Base-by-base conservation (phyloP, 306 rosid species). In the Lathyrus sativus region DNA sequence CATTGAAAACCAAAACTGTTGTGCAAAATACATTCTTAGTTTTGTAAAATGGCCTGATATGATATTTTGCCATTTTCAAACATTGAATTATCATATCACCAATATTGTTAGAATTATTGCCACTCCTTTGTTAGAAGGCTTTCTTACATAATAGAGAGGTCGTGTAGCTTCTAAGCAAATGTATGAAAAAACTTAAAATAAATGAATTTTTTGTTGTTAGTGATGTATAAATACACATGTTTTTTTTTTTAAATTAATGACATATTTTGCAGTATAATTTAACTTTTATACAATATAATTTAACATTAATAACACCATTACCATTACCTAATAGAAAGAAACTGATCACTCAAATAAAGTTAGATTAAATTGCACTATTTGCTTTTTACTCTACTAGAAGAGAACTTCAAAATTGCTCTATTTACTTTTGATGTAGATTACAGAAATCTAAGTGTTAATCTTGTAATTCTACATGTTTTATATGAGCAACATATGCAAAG, bases 21-120 rank as follows among this genome's bases (percentile, higher is more conserved):
- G 9, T 17, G 59, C 64, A 11, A 57, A 45, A 19, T 28, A 14
- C 33, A 9, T 22, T 42, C 57, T 13, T 51, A 54, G 69, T 43
- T 78, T 54, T 35, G 46, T 62, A 41, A 17, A 29, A 58, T 17
- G 24, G 48, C 41, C 45, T 5, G 2, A 49, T 31, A 50, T 39
- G 62, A 65, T 63, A 18, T 46, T 58, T 59, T 57, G 4, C 77
- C 31, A 18, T 63, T 46, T 59, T 42, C 11, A 57, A 65, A 26
- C 46, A 35, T 17, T 35, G 48, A 15, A 44, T 31, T 56, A 50
- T 39, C 48, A 29, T 15, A 26, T 6, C 8, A 41, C 44, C 43
- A 59, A 49, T 38, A 62, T 56, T 7, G 39, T 35, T 35, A 33
- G 38, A 33, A 33, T 33, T 33, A 33, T 33, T 33, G 38, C 8